Evolutionary conservation across 2,329 filamentous ascomycete genomes (phyloP), one percentile per base, ranked within the genome.

Genomic region (Diaporthe citri): DNA sequence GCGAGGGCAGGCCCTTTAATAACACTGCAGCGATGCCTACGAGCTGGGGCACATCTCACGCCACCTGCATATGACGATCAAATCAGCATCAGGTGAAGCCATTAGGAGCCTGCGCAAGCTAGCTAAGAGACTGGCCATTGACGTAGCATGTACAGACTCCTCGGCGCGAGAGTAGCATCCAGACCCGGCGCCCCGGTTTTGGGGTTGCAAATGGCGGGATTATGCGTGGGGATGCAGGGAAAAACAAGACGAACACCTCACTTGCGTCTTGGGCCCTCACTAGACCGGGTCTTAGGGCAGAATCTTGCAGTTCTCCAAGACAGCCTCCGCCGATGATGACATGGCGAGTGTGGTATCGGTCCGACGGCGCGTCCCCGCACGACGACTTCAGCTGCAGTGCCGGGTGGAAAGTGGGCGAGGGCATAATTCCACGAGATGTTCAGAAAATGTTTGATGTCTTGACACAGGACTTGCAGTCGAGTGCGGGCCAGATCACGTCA

Each of bases 1-100:
- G 64, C 34, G 48, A 41, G 48, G 48, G n/a, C 48, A 28, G 48
- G n/a, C 31, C 9, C 15, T 55, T 69, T 22, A 39, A 39, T 69
- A 69, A n/a, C 4, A 28, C 20, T 22, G 13, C 9, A 41, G n/a
- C n/a, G 20, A 20, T 69, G 34, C 48, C 48, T 9, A 41, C 48
- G 6, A 22, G 2, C 10, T 41, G 15, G 48, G 5, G 7, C 34
- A 3, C n/a, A 41, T 28, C 46, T 69, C 48, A 69, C 64, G 48
- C 64, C 64, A 55, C 48, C 31, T 69, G 64, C 64, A 55, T 55
- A 55, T 51, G 48, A 41, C 13, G 31, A 34, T 69, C 48, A 28
- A 69, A 69, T 55, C 64, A 69, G 64, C 48, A 69, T 55, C 64
- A 69, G 46, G 64, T 22, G 64, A 69, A 69, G 46, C 31, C n/a